Conservation (phyloP, 352 stramenopile species). For the Phytophthora sp. region DNA sequence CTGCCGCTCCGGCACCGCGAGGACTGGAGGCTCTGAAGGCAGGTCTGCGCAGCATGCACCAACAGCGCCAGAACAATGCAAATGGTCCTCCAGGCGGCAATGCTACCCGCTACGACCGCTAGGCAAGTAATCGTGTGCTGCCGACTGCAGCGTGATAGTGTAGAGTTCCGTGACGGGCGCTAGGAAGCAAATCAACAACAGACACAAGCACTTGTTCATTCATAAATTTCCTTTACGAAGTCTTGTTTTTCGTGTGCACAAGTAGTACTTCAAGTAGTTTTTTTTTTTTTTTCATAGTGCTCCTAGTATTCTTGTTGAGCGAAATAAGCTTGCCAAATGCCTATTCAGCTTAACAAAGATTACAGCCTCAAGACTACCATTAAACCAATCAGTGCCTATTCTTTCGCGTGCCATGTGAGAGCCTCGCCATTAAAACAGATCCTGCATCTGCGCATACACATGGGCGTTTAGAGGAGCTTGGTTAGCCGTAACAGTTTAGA, state of each 20-base stretch:
- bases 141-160: constrained; percentile 25
- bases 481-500: too few relatives aligned
- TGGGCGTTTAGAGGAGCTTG: too few relatives aligned
- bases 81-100: constrained; percentile 24
- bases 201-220: constrained; percentile 11
- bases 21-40: constrained; percentile 80
- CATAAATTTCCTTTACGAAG: not conserved
- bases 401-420: too few relatives aligned
- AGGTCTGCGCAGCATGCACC: constrained; percentile 86
- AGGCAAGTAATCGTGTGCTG: constrained; percentile 22
- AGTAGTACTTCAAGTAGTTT: too few relatives aligned
- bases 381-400: too few relatives aligned
- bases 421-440: too few relatives aligned
- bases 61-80: constrained; percentile 55
- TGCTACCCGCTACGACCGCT: constrained; percentile 63
- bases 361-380: too few relatives aligned
- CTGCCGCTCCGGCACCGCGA: constrained; percentile 38
- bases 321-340: too few relatives aligned
- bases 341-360: too few relatives aligned
- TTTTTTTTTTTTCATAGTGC: too few relatives aligned
- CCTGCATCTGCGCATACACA: too few relatives aligned
- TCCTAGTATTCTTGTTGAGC: too few relatives aligned
- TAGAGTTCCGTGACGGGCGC: constrained; percentile 32
- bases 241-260: not conserved
- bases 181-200: constrained; percentile 25